Conservation (phyloP, 2,329 filamentous ascomycete genomes). For the Davidsoniella virescens region DNA sequence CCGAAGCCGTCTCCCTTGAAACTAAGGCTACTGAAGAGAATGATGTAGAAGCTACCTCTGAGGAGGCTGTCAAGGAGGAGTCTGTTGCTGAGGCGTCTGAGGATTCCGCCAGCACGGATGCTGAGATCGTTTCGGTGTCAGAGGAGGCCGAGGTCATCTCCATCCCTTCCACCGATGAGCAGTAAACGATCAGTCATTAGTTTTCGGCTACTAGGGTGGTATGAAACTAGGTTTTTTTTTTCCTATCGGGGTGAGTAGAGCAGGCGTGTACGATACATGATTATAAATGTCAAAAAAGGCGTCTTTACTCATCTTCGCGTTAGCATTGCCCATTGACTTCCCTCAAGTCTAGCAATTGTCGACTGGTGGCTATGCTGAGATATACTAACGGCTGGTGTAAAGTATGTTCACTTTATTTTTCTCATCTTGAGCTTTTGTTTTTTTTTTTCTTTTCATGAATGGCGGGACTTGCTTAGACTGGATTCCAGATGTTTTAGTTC, state of each 20-base stretch:
- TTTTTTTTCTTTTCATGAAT: not conserved
- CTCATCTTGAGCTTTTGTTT: too few species aligned
- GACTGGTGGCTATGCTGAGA: too few species aligned
- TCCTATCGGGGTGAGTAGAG: not conserved
- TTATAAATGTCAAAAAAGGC: constrained; percentile 6
- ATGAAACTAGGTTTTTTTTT: not conserved
- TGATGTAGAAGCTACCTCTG: not conserved
- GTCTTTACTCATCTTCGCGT: too few species aligned
- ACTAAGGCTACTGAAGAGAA: not conserved
- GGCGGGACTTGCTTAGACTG: too few species aligned
- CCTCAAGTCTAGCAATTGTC: too few species aligned
- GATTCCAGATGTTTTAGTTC: too few species aligned
- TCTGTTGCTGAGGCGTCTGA: constrained; percentile 1
- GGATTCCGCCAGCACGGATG: constrained; percentile 2
- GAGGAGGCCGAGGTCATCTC: not conserved
- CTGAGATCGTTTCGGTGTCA: not conserved
- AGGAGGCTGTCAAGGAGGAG: not conserved
- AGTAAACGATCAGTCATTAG: not conserved
- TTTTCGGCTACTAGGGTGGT: not conserved
- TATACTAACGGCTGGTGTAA: not conserved
- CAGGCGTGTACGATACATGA: constrained; percentile 6
- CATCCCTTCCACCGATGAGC: not conserved
- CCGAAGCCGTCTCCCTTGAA: not conserved
- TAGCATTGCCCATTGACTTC: too few species aligned
- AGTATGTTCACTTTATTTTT: not conserved